Conservation (phyloP, 441 rosid species). For the Hypseocharis bilobata region DNA sequence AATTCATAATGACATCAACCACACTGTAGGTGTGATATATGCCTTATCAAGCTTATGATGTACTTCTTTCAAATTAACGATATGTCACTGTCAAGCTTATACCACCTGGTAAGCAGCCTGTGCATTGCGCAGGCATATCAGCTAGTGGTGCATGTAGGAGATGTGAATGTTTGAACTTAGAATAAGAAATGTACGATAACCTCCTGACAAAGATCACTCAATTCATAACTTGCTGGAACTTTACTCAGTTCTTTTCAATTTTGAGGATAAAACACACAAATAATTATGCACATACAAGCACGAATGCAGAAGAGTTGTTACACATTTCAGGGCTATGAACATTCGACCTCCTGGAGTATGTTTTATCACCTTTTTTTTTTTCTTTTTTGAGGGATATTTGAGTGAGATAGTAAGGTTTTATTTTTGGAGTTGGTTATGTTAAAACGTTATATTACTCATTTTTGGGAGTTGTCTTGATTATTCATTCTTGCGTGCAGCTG, state of each 20-base stretch:
- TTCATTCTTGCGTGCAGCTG: slow-evolving; percentile 48
- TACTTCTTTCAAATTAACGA: not conserved
- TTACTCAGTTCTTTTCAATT: too few species aligned
- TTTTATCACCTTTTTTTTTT: not conserved
- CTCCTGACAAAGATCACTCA: not conserved
- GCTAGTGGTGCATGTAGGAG: too few species aligned
- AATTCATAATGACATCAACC: not conserved
- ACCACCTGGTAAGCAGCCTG: too few species aligned
- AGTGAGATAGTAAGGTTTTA: too few species aligned
- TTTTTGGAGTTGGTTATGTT: too few species aligned
- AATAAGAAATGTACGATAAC: not conserved
- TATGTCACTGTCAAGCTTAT: not conserved
- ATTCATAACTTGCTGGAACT: not conserved
- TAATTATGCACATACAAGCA: not conserved
- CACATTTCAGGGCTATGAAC: not conserved
- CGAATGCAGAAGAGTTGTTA: not conserved
- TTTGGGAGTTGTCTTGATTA: not conserved
- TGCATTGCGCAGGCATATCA: not conserved
- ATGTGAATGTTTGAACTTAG: not conserved
- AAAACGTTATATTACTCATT: not conserved
- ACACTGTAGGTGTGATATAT: not conserved
- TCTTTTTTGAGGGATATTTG: too few species aligned
- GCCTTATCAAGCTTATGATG: not conserved
- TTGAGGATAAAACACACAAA: not conserved
- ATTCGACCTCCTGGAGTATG: too few species aligned